phyloP scores from a whole-genome alignment of 2,329 filamentous ascomycete species.

The Cercospora zeae-maydis region DNA sequence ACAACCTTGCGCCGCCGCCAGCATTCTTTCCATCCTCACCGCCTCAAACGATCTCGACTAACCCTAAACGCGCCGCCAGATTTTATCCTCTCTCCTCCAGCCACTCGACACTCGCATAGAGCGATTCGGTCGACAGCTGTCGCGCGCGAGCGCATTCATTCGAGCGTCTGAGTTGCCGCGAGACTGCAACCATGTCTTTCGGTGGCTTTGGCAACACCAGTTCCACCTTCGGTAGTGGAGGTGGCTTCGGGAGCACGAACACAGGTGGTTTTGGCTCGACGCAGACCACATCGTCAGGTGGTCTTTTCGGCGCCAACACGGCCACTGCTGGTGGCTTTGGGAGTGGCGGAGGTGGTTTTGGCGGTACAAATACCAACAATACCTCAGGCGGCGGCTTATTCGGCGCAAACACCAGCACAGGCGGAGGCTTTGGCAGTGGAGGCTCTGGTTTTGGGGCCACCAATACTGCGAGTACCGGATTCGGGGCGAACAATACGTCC shows the following conservation, averaged over 20 bases:
- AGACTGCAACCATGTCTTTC: slow-evolving; percentile 21
- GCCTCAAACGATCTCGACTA: background rate
- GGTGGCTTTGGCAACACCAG: slow-evolving; percentile 24
- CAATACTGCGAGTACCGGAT: slow-evolving; percentile 33
- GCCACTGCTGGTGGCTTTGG: slow-evolving; percentile 29
- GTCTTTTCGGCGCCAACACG: slow-evolving; percentile 30
- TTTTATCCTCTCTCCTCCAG: background rate
- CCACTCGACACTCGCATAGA: slow-evolving; percentile 8
- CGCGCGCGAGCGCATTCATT: slow-evolving; percentile 35
- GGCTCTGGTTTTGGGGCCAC: slow-evolving; percentile 28
- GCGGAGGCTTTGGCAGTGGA: slow-evolving; percentile 24
- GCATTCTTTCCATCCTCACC: background rate
- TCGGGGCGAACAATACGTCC: slow-evolving; percentile 38
- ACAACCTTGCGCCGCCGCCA: background rate
- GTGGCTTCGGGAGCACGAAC: slow-evolving; percentile 27
- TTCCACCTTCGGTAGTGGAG: slow-evolving; percentile 18
- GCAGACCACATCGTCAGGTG: slow-evolving; percentile 24
- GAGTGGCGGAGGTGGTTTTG: slow-evolving; percentile 24
- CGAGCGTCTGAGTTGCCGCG: background rate
- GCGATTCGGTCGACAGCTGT: background rate
- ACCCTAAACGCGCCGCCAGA: background rate
- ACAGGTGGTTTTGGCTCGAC: slow-evolving; percentile 23
- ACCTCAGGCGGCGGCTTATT: slow-evolving; percentile 35
- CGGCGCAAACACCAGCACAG: slow-evolving; percentile 27
- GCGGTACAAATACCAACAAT: slow-evolving; percentile 25